Evolutionary conservation across 495 filamentous ascomycete species (phyloP).

Genomic region (Neurospora cerealis): DNA sequence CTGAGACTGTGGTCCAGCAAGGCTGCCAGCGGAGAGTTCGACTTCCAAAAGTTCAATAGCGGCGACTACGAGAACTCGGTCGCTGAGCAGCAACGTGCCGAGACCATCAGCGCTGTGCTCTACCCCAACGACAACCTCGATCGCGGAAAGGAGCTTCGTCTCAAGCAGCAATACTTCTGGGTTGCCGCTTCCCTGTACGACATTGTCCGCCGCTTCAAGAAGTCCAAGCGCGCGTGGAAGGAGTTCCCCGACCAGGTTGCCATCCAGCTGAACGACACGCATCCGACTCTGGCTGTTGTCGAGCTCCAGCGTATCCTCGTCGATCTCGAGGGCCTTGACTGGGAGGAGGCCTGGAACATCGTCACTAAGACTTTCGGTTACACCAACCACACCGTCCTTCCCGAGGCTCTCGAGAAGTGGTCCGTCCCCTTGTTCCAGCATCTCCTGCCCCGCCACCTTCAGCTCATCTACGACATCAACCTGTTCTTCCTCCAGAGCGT

Average conservation of each 20-base stretch:
- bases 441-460: constrained; percentile 85
- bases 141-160: constrained; percentile 87
- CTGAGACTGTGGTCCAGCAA: constrained; percentile 94
- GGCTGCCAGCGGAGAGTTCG: constrained; percentile 92
- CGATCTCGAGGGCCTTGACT: constrained; percentile 81
- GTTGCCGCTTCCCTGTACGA: constrained; percentile 93
- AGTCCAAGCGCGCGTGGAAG: constrained; percentile 80
- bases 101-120: constrained; percentile 94
- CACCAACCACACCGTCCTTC: constrained; percentile 96
- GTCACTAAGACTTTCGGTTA: constrained; percentile 70
- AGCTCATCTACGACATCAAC: constrained; percentile 99
- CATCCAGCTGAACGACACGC: constrained; percentile 96
- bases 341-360: constrained; percentile 89
- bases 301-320: constrained; percentile 88
- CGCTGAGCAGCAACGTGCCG: constrained; percentile 86
- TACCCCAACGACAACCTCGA: constrained; percentile 98
- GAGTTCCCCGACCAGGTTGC: constrained; percentile 92
- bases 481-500: constrained; percentile 83
- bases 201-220: constrained; percentile 96
- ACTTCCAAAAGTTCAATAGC: constrained; percentile 99
- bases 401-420: constrained; percentile 97
- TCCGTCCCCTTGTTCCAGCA: constrained; percentile 88
- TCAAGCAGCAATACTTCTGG: constrained; percentile 99
- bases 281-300: constrained; percentile 91
- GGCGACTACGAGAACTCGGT: constrained; percentile 97